These are phyloP conservation scores for Cladosporium sp. DNA, from an alignment of 2,329 filamentous ascomycete genomes.

Conservation along the genomic window DNA sequence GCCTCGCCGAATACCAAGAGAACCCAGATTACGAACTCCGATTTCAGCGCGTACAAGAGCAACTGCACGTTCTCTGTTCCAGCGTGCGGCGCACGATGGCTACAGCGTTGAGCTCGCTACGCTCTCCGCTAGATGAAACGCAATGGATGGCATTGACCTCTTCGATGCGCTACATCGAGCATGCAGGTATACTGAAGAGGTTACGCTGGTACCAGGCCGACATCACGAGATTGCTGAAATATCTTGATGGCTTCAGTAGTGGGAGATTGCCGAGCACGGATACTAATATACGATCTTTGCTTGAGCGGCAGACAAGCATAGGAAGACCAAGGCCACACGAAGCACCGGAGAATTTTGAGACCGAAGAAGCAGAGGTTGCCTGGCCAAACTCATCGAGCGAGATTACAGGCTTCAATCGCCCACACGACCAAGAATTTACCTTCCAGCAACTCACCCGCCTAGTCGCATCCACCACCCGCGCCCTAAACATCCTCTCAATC, in stretches of 20 bases:
- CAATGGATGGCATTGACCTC: conserved; percentile 52
- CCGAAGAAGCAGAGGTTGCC: background rate
- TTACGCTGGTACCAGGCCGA: conserved; percentile 54
- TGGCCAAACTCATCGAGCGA: background rate
- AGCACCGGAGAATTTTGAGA: no score
- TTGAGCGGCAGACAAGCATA: background rate
- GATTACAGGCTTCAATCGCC: background rate
- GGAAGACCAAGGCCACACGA: no score
- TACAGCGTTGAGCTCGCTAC: conserved; percentile 51
- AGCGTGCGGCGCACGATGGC: conserved; percentile 56
- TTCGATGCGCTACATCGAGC: conserved; percentile 49
- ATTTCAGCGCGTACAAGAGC: conserved; percentile 45
- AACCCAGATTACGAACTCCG: conserved; percentile 41
- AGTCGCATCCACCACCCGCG: background rate
- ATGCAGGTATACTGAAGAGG: conserved; percentile 48
- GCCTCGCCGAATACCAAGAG: conserved; percentile 47
- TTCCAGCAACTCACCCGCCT: background rate
- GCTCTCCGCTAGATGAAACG: conserved; percentile 37
- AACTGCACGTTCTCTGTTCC: conserved; percentile 50
- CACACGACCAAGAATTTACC: background rate
- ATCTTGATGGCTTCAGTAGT: conserved; percentile 1
- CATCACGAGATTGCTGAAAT: conserved; percentile 39
- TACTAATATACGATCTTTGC: background rate
- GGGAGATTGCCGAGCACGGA: background rate
- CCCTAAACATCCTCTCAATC: background rate